Conservation (phyloP, 495 filamentous ascomycete species). For the Trichoderma gamsii region DNA sequence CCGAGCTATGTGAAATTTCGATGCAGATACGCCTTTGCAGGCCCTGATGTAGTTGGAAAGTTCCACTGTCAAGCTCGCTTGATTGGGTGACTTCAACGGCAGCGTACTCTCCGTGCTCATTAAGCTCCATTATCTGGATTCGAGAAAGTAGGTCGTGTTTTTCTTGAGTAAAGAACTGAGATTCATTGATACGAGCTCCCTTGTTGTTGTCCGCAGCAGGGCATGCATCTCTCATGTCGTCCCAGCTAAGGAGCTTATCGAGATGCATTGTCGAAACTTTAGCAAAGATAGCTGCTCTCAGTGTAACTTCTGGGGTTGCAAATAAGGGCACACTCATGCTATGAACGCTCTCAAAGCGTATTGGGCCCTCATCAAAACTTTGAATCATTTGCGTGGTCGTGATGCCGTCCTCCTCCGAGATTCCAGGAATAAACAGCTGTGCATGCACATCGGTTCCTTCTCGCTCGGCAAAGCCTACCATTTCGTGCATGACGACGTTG, state of each 20-base stretch:
- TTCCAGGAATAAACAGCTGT: slow-evolving; percentile 87
- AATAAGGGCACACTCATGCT: slow-evolving; percentile 95
- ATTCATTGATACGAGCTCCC: slow-evolving; percentile 73
- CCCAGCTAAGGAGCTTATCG: slow-evolving; percentile 96
- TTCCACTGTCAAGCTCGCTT: slow-evolving; percentile 72
- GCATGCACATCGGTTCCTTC: slow-evolving; percentile 95
- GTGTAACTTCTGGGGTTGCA: slow-evolving; percentile 63
- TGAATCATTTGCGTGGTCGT: slow-evolving; percentile 93
- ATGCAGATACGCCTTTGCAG: slow-evolving; percentile 84
- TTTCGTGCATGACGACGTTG: slow-evolving; percentile 97
- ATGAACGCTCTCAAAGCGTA: slow-evolving; percentile 95
- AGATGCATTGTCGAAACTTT: slow-evolving; percentile 89
- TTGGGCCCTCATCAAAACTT: slow-evolving; percentile 89
- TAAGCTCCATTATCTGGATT: slow-evolving; percentile 81
- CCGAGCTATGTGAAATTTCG: slow-evolving; percentile 81
- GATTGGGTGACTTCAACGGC: slow-evolving; percentile 90
- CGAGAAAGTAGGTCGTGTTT: slow-evolving; percentile 87
- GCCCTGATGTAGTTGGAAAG: slow-evolving; percentile 92
- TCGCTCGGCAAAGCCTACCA: slow-evolving; percentile 91
- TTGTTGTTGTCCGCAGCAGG: slow-evolving; percentile 52
- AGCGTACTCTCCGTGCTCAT: slow-evolving; percentile 82
- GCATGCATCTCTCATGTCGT: slow-evolving; percentile 84
- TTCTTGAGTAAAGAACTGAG: slow-evolving; percentile 88
- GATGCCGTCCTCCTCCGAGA: slow-evolving; percentile 85
- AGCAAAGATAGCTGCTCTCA: slow-evolving; percentile 92